Base-by-base conservation (phyloP, 495 filamentous ascomycete species). In the Evernia prunastri region DNA sequence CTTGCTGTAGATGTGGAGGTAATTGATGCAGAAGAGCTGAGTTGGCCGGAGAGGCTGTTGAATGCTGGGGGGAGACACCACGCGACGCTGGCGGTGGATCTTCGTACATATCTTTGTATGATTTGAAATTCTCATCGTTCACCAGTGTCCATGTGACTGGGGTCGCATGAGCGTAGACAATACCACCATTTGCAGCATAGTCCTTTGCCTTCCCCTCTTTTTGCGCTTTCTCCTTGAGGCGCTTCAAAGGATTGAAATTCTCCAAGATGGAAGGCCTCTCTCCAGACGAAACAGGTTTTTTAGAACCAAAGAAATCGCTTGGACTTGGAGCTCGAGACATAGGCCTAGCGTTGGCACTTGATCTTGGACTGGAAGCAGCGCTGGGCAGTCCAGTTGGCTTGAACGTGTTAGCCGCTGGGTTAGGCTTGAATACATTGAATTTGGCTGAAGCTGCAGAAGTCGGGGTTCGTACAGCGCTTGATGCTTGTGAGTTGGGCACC, bases 351-450 rank as follows among this genome's bases (percentile, higher is more conserved):
- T 79, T 74, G 47, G 76, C 72, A 66, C 81, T 82, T 3, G 84
- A 79, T 58, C 81, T 81, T 15, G 88, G 86, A 71, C 85, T 91
- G 23, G 87, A 89, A 23, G 83, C 78, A 64, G 78, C 79, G 67
- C 84, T 87, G 57, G 79, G 81, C 65, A 79, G 74, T 43, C 79
- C 82, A 67, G 79, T 82, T n/a, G 90, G 91, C 64, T 82, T 90
- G 74, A 96, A 96, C 0, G 87, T 78, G 53, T 79, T 85, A 5
- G 91, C 91, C 45, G 87, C 86, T 12, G 90, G 84, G 69, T 86
- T 92, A 5, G 91, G 91, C 67, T 87, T 84, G 76, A 96, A 96
- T 3, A 89, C 90, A 68, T 96, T 95, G 76, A 96, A 83, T 72
- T 90, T 88, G 33, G 80, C 80, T 13, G 84, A 81, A 53, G 81